A percentile compares a stretch with the other conserved stretches of the same genome.
Evolutionary conservation across 441 rosid genomes (phyloP).

Genomic region (Mallotus japonicus): DNA sequence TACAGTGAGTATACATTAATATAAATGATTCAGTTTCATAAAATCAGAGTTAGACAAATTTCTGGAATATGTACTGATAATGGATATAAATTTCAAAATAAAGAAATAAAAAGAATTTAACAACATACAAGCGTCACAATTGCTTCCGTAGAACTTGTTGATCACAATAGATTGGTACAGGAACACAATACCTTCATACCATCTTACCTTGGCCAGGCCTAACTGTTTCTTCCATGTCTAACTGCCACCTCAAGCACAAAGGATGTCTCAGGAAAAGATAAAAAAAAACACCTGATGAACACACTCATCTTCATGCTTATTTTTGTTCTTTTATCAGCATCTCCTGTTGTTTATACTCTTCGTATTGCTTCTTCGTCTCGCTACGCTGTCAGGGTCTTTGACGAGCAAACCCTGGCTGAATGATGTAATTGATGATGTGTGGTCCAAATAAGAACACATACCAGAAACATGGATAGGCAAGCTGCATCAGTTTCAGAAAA

Average conservation of each 20-base stretch:
- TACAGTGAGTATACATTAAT: too few species aligned
- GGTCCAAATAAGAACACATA: constrained; percentile 27
- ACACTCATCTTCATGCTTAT: not conserved
- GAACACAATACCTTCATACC: constrained; percentile 4
- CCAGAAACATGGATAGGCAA: constrained; percentile 33
- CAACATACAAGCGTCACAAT: not conserved
- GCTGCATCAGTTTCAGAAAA: constrained; percentile 25
- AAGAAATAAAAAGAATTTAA: not conserved
- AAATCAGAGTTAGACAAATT: not conserved
- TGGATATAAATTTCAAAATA: not conserved
- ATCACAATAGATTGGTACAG: not conserved
- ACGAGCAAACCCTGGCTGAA: constrained; percentile 77
- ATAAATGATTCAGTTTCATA: not conserved
- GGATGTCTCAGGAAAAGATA: not conserved
- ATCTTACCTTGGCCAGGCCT: not conserved
- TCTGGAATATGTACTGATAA: not conserved
- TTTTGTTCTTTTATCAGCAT: not conserved
- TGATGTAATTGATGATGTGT: constrained; percentile 25
- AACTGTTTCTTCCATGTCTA: not conserved
- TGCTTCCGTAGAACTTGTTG: constrained; percentile 11
- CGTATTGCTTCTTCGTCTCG: constrained; percentile 6
- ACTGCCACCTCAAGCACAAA: not conserved
- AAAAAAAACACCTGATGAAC: constrained; percentile 1
- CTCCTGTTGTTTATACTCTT: not conserved
- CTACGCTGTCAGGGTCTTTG: constrained; percentile 32